phyloP scores from a whole-genome alignment of 192 early-diverging fungal genomes.

The Coemansia reversa region DNA sequence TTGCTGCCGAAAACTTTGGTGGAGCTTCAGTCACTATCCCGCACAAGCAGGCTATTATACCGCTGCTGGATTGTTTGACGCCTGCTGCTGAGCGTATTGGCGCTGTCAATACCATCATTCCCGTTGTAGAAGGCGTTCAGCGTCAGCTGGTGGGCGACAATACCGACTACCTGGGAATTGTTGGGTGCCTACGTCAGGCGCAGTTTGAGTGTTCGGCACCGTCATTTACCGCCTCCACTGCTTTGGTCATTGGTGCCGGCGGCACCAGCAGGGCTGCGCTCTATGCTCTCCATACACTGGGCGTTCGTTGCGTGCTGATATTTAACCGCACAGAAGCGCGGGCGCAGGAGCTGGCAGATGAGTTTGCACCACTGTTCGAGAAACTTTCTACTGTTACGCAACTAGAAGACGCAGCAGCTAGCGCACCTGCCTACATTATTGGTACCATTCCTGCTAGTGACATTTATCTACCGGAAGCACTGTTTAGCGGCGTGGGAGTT shows the following conservation, averaged over 20 bases:
- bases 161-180: constrained; percentile 95
- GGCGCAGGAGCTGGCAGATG: constrained; percentile 63
- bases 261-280: constrained; percentile 91
- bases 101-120: constrained; percentile 89
- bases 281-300: constrained; percentile 75
- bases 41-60: constrained; percentile 84
- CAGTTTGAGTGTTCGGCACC: constrained; percentile 12
- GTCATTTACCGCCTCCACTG: constrained; percentile 39
- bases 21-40: constrained; percentile 97
- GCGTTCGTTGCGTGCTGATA: constrained; percentile 65
- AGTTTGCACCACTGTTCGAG: constrained; percentile 60
- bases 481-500: constrained; percentile 65
- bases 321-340: constrained; percentile 86
- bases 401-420: constrained; percentile 36
- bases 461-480: constrained; percentile 55
- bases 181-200: constrained; percentile 58
- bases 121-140: constrained; percentile 14
- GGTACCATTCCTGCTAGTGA: constrained; percentile 87
- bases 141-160: constrained; percentile 79
- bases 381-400: constrained; percentile 48
- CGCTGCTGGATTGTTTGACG: constrained; percentile 68
- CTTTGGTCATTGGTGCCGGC: constrained; percentile 90
- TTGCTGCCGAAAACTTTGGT: constrained; percentile 67
- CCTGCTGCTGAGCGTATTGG: constrained; percentile 83
- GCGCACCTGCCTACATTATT: constrained; percentile 62